These are phyloP conservation scores for Turritis glabra DNA, from an alignment of 345 rosid species.

Conservation along the genomic window DNA sequence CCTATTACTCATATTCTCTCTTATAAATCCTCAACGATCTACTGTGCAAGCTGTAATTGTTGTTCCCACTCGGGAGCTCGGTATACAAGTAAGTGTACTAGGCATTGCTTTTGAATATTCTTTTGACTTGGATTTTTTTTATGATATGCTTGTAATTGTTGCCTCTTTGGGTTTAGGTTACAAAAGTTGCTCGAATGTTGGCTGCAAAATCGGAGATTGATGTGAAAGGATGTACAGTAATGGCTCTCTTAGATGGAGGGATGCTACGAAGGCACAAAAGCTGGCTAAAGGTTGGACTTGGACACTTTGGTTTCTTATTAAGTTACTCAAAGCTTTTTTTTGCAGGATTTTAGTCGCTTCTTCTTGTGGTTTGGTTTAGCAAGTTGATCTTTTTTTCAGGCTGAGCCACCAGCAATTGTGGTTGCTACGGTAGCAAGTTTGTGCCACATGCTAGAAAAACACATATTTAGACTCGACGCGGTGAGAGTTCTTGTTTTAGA, in stretches of 20 bases:
- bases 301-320: not conserved
- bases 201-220: conserved; percentile 62
- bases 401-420: conserved; percentile 86
- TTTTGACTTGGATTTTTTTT: not conserved
- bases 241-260: conserved; percentile 94
- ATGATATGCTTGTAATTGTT: not conserved
- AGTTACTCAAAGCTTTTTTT: not conserved
- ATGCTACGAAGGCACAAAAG: conserved; percentile 79
- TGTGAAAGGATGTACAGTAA: conserved; percentile 62
- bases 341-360: not conserved
- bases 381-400: conserved; percentile 51
- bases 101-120: not conserved
- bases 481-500: conserved; percentile 78
- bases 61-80: conserved; percentile 94
- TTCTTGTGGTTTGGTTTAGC: conserved; percentile 9
- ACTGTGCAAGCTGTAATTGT: conserved; percentile 84
- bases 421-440: conserved; percentile 86
- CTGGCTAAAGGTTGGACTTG: conserved; percentile 73
- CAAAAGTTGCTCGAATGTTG: conserved; percentile 77
- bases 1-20: conserved; percentile 64
- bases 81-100: conserved; percentile 67
- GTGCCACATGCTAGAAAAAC: conserved; percentile 85
- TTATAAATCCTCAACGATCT: conserved; percentile 61
- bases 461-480: conserved; percentile 66
- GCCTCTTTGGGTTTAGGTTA: conserved; percentile 47